Evolutionary conservation across 1,139 yeast genomes (phyloP).

Genomic region (Ogataea hybrid): DNA sequence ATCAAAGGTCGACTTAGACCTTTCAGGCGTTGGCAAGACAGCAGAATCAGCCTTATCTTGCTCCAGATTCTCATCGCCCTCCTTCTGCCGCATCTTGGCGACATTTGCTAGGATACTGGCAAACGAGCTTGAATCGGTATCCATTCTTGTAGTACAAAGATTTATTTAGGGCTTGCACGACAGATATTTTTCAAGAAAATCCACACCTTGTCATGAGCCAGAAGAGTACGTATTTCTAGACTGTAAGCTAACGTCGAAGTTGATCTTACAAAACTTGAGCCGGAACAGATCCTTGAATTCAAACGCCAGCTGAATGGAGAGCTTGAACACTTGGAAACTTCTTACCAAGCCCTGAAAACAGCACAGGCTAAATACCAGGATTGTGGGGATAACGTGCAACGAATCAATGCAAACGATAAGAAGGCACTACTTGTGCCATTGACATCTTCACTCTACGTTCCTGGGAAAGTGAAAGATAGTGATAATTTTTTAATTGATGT

Average conservation of each 20-base stretch:
- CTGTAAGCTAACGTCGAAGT: conserved; percentile 24
- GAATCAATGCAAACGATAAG: conserved; percentile 46
- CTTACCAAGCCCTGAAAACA: conserved; percentile 78
- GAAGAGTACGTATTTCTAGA: conserved; percentile 11
- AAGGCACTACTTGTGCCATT: conserved; percentile 76
- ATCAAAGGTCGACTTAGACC: conserved; percentile 7
- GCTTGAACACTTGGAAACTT: conserved; percentile 78
- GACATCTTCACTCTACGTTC: conserved; percentile 84
- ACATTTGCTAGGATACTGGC: conserved; percentile 65
- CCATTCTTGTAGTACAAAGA: conserved; percentile 5
- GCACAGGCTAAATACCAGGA: conserved; percentile 84
- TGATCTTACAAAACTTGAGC: conserved; percentile 68
- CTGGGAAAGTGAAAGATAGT: conserved; percentile 67
- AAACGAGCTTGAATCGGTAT: conserved; percentile 56
- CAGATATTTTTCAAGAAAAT: background rate
- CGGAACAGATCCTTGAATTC: conserved; percentile 82
- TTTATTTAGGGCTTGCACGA: conserved; percentile 2
- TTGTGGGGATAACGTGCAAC: conserved; percentile 69
- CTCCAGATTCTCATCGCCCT: conserved; percentile 11
- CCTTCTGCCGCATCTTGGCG: conserved; percentile 41
- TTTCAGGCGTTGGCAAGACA: background rate
- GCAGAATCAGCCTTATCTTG: background rate
- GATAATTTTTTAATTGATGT: conserved; percentile 84
- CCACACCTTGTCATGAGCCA: conserved; percentile 10
- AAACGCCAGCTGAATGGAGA: conserved; percentile 85